Evolutionary conservation across 305 asterid genomes (phyloP).

Genomic region (Rubia tinctorum): DNA sequence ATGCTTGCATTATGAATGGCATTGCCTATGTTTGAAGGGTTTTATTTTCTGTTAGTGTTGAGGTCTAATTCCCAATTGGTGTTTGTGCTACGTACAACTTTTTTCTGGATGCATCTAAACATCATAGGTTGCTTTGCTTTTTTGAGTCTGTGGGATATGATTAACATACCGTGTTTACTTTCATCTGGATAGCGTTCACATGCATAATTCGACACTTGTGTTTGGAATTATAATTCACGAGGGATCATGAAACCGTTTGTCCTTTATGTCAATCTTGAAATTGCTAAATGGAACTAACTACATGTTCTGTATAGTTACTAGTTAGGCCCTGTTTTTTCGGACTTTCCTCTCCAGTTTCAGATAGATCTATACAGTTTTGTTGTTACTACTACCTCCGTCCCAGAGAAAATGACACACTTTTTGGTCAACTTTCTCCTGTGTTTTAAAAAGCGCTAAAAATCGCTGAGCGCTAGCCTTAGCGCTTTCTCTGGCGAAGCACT

Average conservation of each 20-base stretch:
- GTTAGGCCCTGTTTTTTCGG: not conserved
- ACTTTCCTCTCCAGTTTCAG: not conserved
- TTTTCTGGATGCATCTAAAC: not conserved
- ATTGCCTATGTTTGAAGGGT: not conserved
- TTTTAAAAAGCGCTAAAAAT: too few species aligned
- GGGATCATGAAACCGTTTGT: not conserved
- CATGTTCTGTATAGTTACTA: not conserved
- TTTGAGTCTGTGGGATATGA: not conserved
- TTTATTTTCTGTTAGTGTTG: too few species aligned
- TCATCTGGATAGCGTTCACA: not conserved
- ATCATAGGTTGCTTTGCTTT: not conserved
- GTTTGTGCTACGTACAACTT: not conserved
- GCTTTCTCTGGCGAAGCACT: too few species aligned
- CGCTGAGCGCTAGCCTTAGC: too few species aligned
- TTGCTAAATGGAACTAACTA: not conserved
- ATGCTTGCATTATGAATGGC: not conserved
- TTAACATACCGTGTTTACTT: not conserved
- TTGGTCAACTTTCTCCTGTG: too few species aligned
- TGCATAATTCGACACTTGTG: not conserved
- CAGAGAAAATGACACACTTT: too few species aligned
- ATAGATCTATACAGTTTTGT: not conserved
- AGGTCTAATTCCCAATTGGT: not conserved
- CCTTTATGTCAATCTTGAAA: not conserved
- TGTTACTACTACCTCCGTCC: too few species aligned
- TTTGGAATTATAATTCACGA: not conserved